Percentiles rank a stretch among this genome's conserved stretches.
phyloP scores from a whole-genome alignment of 1,139 yeast genomes.

The Kodamaea fungicola region DNA sequence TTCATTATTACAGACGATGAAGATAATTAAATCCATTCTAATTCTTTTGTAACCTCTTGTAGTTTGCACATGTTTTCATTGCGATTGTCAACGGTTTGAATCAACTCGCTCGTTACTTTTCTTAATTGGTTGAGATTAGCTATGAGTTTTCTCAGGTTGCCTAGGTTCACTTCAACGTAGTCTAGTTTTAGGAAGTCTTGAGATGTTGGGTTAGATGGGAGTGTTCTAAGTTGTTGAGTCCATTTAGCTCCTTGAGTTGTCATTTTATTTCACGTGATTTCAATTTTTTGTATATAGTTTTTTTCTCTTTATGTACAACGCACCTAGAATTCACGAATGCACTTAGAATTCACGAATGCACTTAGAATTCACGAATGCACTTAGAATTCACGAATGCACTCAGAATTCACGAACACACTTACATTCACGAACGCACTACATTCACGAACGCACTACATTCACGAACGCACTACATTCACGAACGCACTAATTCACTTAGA shows the following conservation, averaged over 20 bases:
- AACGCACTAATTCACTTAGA: neutral
- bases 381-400: no score
- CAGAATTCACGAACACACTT: no score
- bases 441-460: no score
- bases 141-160: conserved; percentile 42
- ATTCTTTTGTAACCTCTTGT: conserved; percentile 22
- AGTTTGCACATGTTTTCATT: conserved; percentile 30
- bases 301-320: no score
- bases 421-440: no score
- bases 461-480: neutral
- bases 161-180: conserved; percentile 43
- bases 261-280: neutral
- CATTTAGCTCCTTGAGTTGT: conserved; percentile 2
- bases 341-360: no score
- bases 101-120: conserved; percentile 17
- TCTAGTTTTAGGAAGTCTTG: conserved; percentile 42
- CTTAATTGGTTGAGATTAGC: conserved; percentile 26
- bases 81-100: conserved; percentile 16
- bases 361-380: no score
- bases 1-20: conserved; percentile 8
- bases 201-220: conserved; percentile 36
- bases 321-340: no score
- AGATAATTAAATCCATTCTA: conserved; percentile 25
- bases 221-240: conserved; percentile 20
- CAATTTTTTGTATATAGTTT: no score